Evolutionary conservation across 1,284 basidiomycete species (phyloP).

Genomic region (Ganoderma sp.): DNA sequence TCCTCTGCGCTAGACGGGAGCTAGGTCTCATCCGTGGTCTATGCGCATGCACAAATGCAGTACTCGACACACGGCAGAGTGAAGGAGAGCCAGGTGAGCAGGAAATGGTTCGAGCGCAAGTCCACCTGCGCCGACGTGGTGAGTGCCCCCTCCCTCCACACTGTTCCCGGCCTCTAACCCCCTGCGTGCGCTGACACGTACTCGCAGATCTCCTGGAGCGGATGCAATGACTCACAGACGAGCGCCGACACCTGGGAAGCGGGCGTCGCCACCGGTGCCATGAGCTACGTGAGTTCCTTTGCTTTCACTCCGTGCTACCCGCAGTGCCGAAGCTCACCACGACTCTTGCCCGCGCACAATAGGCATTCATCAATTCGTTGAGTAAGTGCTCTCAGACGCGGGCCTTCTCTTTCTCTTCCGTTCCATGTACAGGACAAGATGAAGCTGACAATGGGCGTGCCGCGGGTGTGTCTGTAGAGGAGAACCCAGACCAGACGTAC

Average conservation of each 20-base stretch:
- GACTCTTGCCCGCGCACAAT: not conserved
- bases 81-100: slow-evolving; percentile 55
- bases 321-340: not conserved
- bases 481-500: slow-evolving; percentile 75
- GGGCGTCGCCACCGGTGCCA: slow-evolving; percentile 86
- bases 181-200: not conserved
- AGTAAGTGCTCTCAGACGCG: slow-evolving; percentile 42
- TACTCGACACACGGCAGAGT: slow-evolving; percentile 65
- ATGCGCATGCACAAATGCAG: slow-evolving; percentile 55
- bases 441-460: not conserved
- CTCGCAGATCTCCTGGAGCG: slow-evolving; percentile 76
- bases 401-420: not conserved
- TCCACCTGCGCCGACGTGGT: slow-evolving; percentile 61
- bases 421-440: not conserved
- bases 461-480: slow-evolving; percentile 42
- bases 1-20: not conserved
- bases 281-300: slow-evolving; percentile 68
- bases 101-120: slow-evolving; percentile 41
- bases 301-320: not conserved
- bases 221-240: slow-evolving; percentile 93
- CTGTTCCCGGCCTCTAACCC: not conserved
- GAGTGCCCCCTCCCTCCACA: not conserved
- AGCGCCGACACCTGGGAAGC: slow-evolving; percentile 88
- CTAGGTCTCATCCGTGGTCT: not conserved
- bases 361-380: slow-evolving; percentile 75